Evolutionary conservation across 2,329 filamentous ascomycete genomes (phyloP), one percentile per base, ranked within the genome.

Genomic region (Pyrenochaeta sp.): DNA sequence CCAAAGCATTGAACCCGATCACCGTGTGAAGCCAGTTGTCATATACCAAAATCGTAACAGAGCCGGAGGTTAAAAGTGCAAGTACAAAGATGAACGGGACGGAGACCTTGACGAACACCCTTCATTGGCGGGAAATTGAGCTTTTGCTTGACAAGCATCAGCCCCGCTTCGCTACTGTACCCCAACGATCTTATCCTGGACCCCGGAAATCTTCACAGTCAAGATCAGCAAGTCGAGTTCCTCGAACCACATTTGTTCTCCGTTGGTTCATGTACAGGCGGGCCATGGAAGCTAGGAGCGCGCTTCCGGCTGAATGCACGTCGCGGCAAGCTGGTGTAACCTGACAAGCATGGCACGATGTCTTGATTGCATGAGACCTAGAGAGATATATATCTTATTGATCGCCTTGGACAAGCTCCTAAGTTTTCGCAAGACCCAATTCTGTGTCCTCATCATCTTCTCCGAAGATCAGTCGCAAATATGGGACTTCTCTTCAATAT

Each of bases 401-500:
- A 30, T 29, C 18, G n/a, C n/a, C 6, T 18, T 20, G n/a, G 30
- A 40, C 12, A 18, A 35, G 35, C 36, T 23, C 21, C 21, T 20
- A 12, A 36, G 32, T 27, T 37, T 45, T 17, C n/a, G 17, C 35
- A 37, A 47, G 17, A 17, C 4, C 27, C 12, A 35, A 23, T 11
- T 20, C 31, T 20, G 21, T 29, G 40, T 15, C 36, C 10, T 39
- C 20, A 17, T 2, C 12, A 48, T 37, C 30, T 29, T 32, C 23
- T 18, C 35, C 41, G 20, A 37, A 18, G 11, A 32, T 17, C 18
- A 42, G 18, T 21, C 27, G 44, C 37, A 47, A 53, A 33, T 2
- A 80, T 79, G 77, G 78, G 77, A 43, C 72, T 74, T 49, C 39
- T 73, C 40, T 80, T 79, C 68, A 80, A 78, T 51, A 60, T 79